Evolutionary conservation across 805 yeast genomes (phyloP), one percentile per base, ranked within the genome.

Genomic region (Ogataea paraovalis): DNA sequence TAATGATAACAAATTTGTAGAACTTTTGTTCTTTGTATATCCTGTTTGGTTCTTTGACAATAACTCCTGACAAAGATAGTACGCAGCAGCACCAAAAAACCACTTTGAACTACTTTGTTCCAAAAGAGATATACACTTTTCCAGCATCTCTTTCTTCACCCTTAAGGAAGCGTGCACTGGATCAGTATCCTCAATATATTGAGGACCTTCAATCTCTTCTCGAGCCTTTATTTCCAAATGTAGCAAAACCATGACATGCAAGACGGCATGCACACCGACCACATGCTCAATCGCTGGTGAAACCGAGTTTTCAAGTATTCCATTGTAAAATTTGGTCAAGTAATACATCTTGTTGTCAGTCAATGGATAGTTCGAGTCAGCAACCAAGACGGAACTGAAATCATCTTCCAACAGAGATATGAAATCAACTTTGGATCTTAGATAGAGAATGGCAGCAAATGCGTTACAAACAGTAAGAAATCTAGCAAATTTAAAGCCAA

Each of bases 1-100:
- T 37, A 55, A 32, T 1, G 57, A 48, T 21, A 56, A 33, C 32
- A 50, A 34, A 39, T 55, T 57, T 14, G 51, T 45, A 10, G 51
- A 30, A 46, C 49, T 48, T 18, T 30, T 28, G 25, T 25, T 6
- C 6, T 8, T 30, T 22, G 21, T 20, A 16, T 16, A 16, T 34
- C 38, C 38, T 7, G 12, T 16, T 16, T 39, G 27, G 14, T 45
- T 40, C 42, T 49, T 51, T 7, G 51, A 44, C 25, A 57, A 19
- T 14, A 60, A 40, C n/a, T 55, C 57, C 30, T 49, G 48, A 33
- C 58, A 60, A 14, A 60, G 46, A 40, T 59, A 55, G 36, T 51
- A 60, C 2, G 65, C 54, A 3, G 67, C 62, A 8, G 64, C 65
- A 37, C 66, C 59, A 38, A 59, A 57, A 54, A 65, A 65, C 69